Conservation (phyloP, 2,329 filamentous ascomycete species). For the Hymenoscyphus fructigenus region DNA sequence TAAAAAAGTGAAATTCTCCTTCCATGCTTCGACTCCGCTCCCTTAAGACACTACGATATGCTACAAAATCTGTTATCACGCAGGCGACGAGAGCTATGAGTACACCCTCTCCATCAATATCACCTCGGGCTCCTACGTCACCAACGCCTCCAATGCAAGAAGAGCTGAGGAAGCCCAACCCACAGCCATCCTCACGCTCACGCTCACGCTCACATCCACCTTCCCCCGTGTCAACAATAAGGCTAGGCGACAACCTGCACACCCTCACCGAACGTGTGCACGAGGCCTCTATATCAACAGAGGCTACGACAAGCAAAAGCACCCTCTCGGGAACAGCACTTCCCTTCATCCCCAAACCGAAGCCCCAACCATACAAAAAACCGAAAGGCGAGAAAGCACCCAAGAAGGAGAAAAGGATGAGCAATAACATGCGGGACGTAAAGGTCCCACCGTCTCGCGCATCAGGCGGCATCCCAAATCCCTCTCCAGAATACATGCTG, state of each 20-base stretch:
- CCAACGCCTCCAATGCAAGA: not conserved
- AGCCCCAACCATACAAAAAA: not conserved
- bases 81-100: not conserved
- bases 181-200: not conserved
- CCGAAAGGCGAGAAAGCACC: not conserved
- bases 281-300: not conserved
- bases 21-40: not conserved
- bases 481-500: slow-evolving; percentile 59
- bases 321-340: not conserved
- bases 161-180: not conserved
- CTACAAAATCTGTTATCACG: not conserved
- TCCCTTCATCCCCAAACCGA: not conserved
- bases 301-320: not conserved
- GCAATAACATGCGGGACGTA: slow-evolving; percentile 3
- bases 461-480: slow-evolving; percentile 51
- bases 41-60: not conserved
- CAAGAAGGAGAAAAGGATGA: not conserved
- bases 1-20: not conserved
- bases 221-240: not conserved
- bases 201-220: not conserved
- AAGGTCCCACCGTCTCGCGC: slow-evolving; percentile 25
- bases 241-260: not conserved
- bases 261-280: not conserved
- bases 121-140: not conserved
- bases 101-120: not conserved